A percentile compares a stretch with the other conserved stretches of the same genome.
Conservation (phyloP, 257 asterid species). For the Petrea volubilis region DNA sequence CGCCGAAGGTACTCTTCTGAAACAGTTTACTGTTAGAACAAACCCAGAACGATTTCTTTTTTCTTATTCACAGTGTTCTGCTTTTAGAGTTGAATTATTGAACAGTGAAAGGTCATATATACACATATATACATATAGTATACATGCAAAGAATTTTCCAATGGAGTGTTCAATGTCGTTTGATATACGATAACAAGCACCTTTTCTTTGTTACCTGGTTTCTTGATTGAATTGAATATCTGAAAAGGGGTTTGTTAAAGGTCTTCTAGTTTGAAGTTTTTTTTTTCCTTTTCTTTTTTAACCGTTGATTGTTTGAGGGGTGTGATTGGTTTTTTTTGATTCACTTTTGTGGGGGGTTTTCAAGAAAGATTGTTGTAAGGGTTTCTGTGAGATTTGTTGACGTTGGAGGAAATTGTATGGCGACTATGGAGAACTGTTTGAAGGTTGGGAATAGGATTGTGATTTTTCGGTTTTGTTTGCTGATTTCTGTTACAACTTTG, state of each 20-base stretch:
- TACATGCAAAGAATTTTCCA: background rate
- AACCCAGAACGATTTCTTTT: background rate
- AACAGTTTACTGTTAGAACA: constrained; percentile 54
- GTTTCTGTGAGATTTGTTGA: background rate
- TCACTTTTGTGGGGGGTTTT: background rate
- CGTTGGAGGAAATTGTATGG: constrained; percentile 18
- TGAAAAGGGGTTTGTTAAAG: background rate
- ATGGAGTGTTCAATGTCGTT: constrained; percentile 53
- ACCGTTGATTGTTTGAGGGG: constrained; percentile 1
- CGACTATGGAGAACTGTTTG: constrained; percentile 36
- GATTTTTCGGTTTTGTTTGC: constrained; percentile 24
- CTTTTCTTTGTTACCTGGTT: constrained; percentile 11
- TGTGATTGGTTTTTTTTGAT: background rate
- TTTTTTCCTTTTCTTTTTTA: no score
- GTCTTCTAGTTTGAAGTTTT: constrained; percentile 14
- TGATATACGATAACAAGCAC: constrained; percentile 43
- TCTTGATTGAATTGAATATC: background rate
- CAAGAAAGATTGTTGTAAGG: background rate
- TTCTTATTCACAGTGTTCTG: background rate
- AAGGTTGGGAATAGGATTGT: constrained; percentile 18
- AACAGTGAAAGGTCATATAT: background rate
- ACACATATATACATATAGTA: background rate
- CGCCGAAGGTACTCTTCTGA: constrained; percentile 77
- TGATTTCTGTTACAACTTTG: constrained; percentile 29
- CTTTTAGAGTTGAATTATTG: constrained; percentile 17